Conservation (phyloP, 2,329 filamentous ascomycete genomes). For the Phyllachora maydis region DNA sequence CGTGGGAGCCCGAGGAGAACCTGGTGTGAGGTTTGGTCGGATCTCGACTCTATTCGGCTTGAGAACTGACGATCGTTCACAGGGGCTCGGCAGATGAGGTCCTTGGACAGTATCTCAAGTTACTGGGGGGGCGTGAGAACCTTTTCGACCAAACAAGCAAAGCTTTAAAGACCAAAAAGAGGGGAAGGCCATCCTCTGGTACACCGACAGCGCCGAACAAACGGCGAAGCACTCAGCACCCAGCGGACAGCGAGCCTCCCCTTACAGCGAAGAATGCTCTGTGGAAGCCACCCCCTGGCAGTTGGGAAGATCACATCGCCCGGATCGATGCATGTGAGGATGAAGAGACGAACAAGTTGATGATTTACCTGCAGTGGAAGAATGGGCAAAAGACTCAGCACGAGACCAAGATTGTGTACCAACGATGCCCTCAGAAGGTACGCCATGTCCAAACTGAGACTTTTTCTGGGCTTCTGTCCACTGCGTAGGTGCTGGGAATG, state of each 20-base stretch:
- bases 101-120: slow-evolving; percentile 40
- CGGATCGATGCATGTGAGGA: slow-evolving; percentile 56
- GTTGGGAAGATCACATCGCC: slow-evolving; percentile 57
- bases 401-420: slow-evolving; percentile 44
- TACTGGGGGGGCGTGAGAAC: slow-evolving; percentile 40
- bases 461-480: neutral
- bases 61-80: too few species aligned
- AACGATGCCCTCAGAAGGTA: slow-evolving; percentile 62
- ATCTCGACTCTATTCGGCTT: slow-evolving; percentile 12
- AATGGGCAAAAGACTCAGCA: slow-evolving; percentile 57
- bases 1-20: slow-evolving; percentile 64
- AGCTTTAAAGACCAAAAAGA: slow-evolving; percentile 33
- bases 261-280: slow-evolving; percentile 16
- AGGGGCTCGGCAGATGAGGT: too few species aligned
- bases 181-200: slow-evolving; percentile 23
- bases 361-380: slow-evolving; percentile 56
- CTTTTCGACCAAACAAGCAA: slow-evolving; percentile 29
- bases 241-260: slow-evolving; percentile 22
- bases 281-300: slow-evolving; percentile 51
- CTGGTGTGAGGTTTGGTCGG: slow-evolving; percentile 21
- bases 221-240: slow-evolving; percentile 20
- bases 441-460: slow-evolving; percentile 3
- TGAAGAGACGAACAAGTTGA: slow-evolving; percentile 27
- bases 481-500: neutral
- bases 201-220: slow-evolving; percentile 12